These are phyloP conservation scores for Malbranchea cinnamomea DNA, from an alignment of 2,329 filamentous ascomycete genomes.

Conservation along the genomic window DNA sequence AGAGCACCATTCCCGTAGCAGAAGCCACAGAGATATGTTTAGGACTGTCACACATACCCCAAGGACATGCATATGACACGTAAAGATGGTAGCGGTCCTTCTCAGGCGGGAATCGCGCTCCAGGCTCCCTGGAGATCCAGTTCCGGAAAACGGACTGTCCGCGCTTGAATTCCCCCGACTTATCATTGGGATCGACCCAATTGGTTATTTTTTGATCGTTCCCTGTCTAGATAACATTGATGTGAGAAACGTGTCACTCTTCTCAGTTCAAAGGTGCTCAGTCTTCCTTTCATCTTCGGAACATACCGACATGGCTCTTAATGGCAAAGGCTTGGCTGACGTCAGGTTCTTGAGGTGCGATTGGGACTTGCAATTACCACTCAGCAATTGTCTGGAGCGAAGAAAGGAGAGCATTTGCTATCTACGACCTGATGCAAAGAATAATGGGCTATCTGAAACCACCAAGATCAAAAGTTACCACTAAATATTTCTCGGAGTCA, in stretches of 20 bases:
- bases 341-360: slow-evolving; percentile 3
- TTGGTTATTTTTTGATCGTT: slow-evolving; percentile 49
- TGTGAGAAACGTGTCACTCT: not conserved
- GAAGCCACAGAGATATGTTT: slow-evolving; percentile 12
- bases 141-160: slow-evolving; percentile 70
- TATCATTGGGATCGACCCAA: slow-evolving; percentile 67
- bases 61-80: slow-evolving; percentile 86
- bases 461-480: too few species aligned
- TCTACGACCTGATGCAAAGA: too few species aligned
- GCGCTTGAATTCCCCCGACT: slow-evolving; percentile 83
- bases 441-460: too few species aligned
- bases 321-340: slow-evolving; percentile 8
- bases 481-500: too few species aligned
- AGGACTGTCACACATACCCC: slow-evolving; percentile 39
- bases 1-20: not conserved
- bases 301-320: slow-evolving; percentile 7
- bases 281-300: not conserved
- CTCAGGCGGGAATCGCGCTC: slow-evolving; percentile 67
- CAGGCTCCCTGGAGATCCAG: slow-evolving; percentile 57
- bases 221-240: slow-evolving; percentile 10
- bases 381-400: slow-evolving; percentile 1
- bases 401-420: too few species aligned
- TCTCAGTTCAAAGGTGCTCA: not conserved
- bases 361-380: not conserved
- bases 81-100: slow-evolving; percentile 89